Evolutionary conservation across 805 yeast genomes (phyloP).

Genomic region (Sugiyamaella americana): DNA sequence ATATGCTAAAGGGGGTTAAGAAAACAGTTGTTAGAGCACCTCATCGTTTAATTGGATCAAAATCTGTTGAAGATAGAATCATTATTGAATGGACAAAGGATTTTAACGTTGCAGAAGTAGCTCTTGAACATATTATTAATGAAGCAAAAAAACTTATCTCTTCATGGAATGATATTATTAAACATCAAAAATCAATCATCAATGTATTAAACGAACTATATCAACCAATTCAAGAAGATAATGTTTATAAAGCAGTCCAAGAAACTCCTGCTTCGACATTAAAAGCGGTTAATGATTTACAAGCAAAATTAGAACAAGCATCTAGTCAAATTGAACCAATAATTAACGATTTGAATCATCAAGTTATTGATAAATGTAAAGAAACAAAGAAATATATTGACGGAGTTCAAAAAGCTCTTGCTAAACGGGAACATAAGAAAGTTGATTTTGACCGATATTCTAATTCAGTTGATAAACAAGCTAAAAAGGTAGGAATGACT

Average conservation of each 20-base stretch:
- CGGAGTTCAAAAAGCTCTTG: conserved; percentile 28
- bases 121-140: conserved; percentile 24
- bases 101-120: conserved; percentile 29
- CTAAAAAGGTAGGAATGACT: conserved; percentile 22
- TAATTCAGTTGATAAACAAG: conserved; percentile 29
- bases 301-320: conserved; percentile 21
- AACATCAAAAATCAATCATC: conserved; percentile 20
- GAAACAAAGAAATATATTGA: conserved; percentile 25
- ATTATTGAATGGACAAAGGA: conserved; percentile 33
- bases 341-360: conserved; percentile 21
- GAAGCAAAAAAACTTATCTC: conserved; percentile 22
- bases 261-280: conserved; percentile 28
- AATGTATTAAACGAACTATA: conserved; percentile 20
- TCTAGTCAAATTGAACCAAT: conserved; percentile 23
- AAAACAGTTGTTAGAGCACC: conserved; percentile 35
- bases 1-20: conserved; percentile 30
- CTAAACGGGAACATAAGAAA: conserved; percentile 34
- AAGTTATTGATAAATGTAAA: conserved; percentile 20
- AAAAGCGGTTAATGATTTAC: conserved; percentile 25
- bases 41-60: conserved; percentile 31
- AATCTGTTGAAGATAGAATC: conserved; percentile 30
- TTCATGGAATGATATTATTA: conserved; percentile 23
- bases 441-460: conserved; percentile 33
- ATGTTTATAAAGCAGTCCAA: conserved; percentile 23
- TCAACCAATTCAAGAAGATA: conserved; percentile 27